Evolutionary conservation across 1,284 basidiomycete genomes (phyloP).

Genomic region (Sanghuangporus weigelae): DNA sequence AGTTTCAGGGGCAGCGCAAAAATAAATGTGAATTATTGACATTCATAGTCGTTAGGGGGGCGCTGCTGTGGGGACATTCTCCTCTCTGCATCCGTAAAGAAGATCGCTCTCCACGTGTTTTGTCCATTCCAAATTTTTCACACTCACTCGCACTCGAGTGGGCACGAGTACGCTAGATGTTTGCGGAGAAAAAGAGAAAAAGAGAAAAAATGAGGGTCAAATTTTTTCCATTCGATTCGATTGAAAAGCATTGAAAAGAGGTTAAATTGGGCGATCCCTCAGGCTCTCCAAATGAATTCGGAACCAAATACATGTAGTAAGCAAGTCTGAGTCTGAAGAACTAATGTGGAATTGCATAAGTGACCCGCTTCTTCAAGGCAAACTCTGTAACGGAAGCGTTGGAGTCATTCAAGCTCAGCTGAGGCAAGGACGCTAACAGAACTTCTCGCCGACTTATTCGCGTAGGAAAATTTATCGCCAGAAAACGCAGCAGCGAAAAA

Average conservation of each 20-base stretch:
- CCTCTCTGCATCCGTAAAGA: no score
- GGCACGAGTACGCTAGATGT: background rate
- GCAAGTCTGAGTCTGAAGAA: background rate
- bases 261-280: background rate
- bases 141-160: background rate
- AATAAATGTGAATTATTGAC: no score
- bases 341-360: background rate
- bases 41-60: no score
- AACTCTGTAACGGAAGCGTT: background rate
- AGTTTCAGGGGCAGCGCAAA: no score
- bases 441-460: background rate
- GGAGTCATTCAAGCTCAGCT: background rate
- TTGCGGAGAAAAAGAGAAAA: background rate
- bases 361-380: background rate
- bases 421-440: background rate
- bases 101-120: background rate
- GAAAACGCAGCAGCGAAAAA: background rate
- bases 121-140: background rate
- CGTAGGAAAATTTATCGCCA: background rate
- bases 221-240: background rate
- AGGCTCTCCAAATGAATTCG: background rate
- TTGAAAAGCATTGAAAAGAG: background rate
- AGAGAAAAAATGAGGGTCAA: background rate
- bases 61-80: no score
- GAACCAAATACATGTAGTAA: background rate